Evolutionary conservation across 148 eudicot genomes (phyloP).

Genomic region (Talinum fruticosum): DNA sequence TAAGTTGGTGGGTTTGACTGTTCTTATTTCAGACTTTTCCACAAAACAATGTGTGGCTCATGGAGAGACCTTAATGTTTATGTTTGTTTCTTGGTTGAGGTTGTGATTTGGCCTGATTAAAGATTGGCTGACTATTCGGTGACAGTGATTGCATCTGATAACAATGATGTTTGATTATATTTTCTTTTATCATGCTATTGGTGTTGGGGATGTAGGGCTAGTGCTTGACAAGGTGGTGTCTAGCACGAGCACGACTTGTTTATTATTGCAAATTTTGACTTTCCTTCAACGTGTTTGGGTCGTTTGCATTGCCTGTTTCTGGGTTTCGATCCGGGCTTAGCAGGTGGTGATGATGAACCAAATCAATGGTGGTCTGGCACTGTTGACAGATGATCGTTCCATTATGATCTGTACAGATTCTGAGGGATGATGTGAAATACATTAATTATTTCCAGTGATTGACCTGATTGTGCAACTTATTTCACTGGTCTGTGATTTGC

Average conservation of each 20-base stretch:
- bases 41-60: neutral
- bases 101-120: neutral
- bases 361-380: too few species aligned
- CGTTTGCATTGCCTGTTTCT: neutral
- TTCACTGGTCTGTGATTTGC: neutral
- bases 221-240: neutral
- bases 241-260: neutral
- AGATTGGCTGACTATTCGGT: neutral
- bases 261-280: neutral
- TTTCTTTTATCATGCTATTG: conserved; percentile 3
- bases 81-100: neutral
- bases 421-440: neutral
- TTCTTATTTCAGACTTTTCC: neutral
- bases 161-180: neutral
- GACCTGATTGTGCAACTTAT: neutral
- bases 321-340: neutral
- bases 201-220: neutral
- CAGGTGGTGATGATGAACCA: conserved; percentile 3
- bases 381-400: too few species aligned
- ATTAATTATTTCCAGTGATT: neutral
- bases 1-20: neutral
- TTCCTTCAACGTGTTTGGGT: neutral
- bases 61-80: neutral
- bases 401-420: neutral
- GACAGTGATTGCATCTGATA: neutral